Conservation (phyloP, 73 alveolate species). For the Paraurostyla sp. region DNA sequence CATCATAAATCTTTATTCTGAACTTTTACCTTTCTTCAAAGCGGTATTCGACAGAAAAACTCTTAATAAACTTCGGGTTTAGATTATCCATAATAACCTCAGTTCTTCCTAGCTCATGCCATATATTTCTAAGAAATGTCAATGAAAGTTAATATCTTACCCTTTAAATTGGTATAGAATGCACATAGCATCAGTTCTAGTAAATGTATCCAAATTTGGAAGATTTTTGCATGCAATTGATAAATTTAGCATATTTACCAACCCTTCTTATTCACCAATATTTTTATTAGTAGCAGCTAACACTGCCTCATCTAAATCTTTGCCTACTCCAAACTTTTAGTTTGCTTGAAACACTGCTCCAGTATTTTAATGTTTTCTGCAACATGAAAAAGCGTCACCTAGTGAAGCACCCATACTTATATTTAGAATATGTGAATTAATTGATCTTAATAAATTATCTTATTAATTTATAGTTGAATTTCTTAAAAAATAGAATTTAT, state of each 20-base stretch:
- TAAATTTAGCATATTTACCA: slow-evolving; percentile 47
- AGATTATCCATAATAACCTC: slow-evolving; percentile 84
- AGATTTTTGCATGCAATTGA: slow-evolving; percentile 79
- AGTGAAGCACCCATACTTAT: slow-evolving; percentile 36
- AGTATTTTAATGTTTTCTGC: slow-evolving; percentile 49
- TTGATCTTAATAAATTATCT: no score
- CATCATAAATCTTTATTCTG: slow-evolving; percentile 74
- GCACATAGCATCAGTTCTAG: slow-evolving; percentile 80
- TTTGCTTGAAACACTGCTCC: neutral
- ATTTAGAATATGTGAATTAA: no score
- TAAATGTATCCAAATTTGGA: slow-evolving; percentile 79
- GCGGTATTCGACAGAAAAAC: slow-evolving; percentile 76
- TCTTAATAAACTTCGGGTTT: slow-evolving; percentile 83
- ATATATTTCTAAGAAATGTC: slow-evolving; percentile 61
- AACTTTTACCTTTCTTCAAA: slow-evolving; percentile 83
- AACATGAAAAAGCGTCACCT: slow-evolving; percentile 49
- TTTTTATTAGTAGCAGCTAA: slow-evolving; percentile 60
- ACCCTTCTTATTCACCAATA: slow-evolving; percentile 6
- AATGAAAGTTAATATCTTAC: slow-evolving; percentile 5
- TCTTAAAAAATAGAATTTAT: no score
- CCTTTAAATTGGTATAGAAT: slow-evolving; percentile 64
- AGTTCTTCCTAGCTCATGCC: slow-evolving; percentile 86
- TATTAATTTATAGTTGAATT: no score
- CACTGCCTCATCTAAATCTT: slow-evolving; percentile 66
- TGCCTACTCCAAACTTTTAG: slow-evolving; percentile 47